Base-by-base conservation (phyloP, 306 rosid species). In the Fragaria nilgerrensis region DNA sequence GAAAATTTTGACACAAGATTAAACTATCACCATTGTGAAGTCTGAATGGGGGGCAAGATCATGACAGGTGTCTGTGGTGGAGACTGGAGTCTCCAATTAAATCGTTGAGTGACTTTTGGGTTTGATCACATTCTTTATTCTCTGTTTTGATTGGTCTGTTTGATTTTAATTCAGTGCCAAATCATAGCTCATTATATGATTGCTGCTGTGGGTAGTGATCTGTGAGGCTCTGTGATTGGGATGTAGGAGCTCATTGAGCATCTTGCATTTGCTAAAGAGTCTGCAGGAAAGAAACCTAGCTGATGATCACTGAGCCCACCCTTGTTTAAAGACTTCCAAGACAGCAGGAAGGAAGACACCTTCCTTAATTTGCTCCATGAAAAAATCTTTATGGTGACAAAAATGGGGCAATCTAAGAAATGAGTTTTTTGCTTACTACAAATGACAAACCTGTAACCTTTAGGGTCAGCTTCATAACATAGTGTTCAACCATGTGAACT, bases 41-140 rank as follows among this genome's bases (percentile, higher is more conserved):
- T 80, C 87, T 89, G 78, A 89, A 87, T 86, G 86, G 87, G 97
- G 84, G 74, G 99, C 91, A 85, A 92, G 96, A 86, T 91, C 99
- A 68, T 92, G 96, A 97, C 96, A 95, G 65, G 93, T 88, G 70
- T 92, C 97, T 25, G 97, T 76, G 88, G 80, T 74, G 90, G 85
- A 64, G 97, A 86, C 93, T 71, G 89, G 85, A 64, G 48, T 92
- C 99, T 23, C 88, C 94, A 86, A 92, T 91, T 91, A 95, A 95
- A 66, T 91, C 97, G 76, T 87, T 96, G 72, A 92, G 90, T 63
- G 97, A 90, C 85, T 87, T 95, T 52, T 87, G 94, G 74, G 90
- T 85, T 75, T 36, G 45, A 17, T 90, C 97, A 72, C 82, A 72
- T 49, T 74, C 53, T 43, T 90, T 90, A 81, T 88, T 86, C 74